These are phyloP conservation scores for Aspergillus caelatus DNA, from an alignment of 2,329 filamentous ascomycete species.

Conservation along the genomic window DNA sequence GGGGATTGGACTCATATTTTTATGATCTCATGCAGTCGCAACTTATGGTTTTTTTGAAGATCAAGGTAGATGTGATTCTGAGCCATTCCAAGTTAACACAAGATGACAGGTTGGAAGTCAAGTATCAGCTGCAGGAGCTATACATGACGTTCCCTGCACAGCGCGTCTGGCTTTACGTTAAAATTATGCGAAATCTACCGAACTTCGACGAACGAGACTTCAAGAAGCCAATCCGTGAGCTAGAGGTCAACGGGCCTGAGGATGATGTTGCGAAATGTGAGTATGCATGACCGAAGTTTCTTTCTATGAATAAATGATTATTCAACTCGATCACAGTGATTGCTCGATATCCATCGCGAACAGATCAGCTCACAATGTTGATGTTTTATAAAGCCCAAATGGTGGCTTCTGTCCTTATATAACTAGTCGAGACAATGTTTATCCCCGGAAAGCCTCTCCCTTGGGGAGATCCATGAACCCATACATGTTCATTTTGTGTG, in stretches of 20 bases:
- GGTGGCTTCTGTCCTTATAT: neutral
- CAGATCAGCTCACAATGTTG: neutral
- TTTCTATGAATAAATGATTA: neutral
- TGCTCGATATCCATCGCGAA: neutral
- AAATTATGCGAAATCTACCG: neutral
- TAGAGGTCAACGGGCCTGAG: neutral
- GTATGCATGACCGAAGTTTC: neutral
- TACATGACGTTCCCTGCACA: neutral
- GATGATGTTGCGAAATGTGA: neutral
- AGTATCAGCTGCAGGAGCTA: neutral
- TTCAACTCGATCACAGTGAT: neutral
- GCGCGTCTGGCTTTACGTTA: neutral
- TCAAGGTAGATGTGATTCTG: neutral
- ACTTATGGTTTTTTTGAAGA: neutral
- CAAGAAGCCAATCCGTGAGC: neutral
- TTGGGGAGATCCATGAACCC: conserved; percentile 46
- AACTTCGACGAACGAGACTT: neutral
- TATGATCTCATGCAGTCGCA: neutral
- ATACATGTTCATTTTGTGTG: conserved; percentile 41
- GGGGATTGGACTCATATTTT: neutral
- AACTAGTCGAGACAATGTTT: neutral
- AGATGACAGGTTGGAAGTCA: neutral
- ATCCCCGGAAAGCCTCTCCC: conserved; percentile 3
- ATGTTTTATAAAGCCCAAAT: neutral
- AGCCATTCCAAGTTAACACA: neutral